Evolutionary conservation across 2,329 filamentous ascomycete genomes (phyloP).

Genomic region (Alternaria solani): DNA sequence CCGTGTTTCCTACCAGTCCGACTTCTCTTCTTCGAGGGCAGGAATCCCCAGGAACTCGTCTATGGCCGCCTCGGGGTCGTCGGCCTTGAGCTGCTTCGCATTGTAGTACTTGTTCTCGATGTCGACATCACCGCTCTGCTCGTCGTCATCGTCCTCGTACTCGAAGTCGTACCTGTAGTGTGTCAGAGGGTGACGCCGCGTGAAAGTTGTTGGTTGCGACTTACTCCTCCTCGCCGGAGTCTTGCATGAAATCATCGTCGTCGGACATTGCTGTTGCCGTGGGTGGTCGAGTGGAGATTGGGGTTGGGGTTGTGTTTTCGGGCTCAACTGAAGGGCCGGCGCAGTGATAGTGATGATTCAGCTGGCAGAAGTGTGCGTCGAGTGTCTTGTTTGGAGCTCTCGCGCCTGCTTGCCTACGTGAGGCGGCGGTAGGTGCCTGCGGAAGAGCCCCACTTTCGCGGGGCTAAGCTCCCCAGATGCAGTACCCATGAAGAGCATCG

Average conservation of each 20-base stretch:
- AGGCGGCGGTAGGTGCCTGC: conserved; percentile 27
- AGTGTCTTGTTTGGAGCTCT: conserved; percentile 10
- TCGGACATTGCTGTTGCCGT: conserved; percentile 70
- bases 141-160: conserved; percentile 92
- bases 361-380: not conserved
- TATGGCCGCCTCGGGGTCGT: conserved; percentile 87
- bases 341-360: not conserved
- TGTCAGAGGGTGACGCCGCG: conserved; percentile 26
- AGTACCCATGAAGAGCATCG: conserved; percentile 10
- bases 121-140: conserved; percentile 86
- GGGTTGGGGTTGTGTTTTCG: not conserved
- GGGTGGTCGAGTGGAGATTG: conserved; percentile 1
- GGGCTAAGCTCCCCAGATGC: conserved; percentile 9
- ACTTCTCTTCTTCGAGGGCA: conserved; percentile 84
- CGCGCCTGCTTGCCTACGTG: conserved; percentile 22
- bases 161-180: conserved; percentile 86
- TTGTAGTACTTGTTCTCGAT: conserved; percentile 99
- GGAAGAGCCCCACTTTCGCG: conserved; percentile 22
- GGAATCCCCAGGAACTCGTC: conserved; percentile 92
- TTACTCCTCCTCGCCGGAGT: conserved; percentile 86
- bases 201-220: conserved; percentile 22
- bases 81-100: conserved; percentile 92
- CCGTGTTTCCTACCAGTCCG: conserved; percentile 74
- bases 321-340: not conserved
- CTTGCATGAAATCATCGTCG: conserved; percentile 93